Evolutionary conservation across 495 filamentous ascomycete species (phyloP), one percentile per base, ranked within the genome.

Genomic region (Aspergillus carlsbadensis): DNA sequence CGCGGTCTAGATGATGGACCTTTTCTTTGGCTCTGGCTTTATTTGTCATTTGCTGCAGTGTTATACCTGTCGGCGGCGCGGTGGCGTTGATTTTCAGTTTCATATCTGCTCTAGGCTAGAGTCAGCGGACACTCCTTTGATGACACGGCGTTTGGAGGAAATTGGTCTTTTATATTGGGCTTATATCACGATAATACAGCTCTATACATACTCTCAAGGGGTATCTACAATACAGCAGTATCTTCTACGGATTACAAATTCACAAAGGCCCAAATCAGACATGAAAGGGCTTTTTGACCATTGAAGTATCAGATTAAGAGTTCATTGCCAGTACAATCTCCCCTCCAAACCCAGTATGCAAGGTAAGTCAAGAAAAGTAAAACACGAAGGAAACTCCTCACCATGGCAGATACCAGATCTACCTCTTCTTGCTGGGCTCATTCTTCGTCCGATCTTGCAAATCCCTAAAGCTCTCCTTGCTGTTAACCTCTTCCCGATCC

Each of bases 401-500:
- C n/a, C 47, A 21, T 17, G 15, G 31, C 14, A 44, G 20, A 47
- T 29, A 35, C 36, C 29, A 53, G 34, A 51, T 49, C 24, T 41
- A 42, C 51, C 41, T 54, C 50, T 46, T 54, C 46, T 64, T 54
- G 22, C 59, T 56, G 29, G 45, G 24, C 41, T 67, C 31, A 29
- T 71, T 47, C 15, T 78, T 77, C 6, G 75, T 75, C 65, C 76
- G 71, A 56, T 83, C 62, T 72, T 87, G 78, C 65, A 87, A 55
- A 49, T 80, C 64, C 47, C 70, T 50, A 41, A 86, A 81, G 42
- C 71, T 66, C 13, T 76, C 68, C 20, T 70, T 63, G 0, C 72
- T 64, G 3, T 77, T 68, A 21, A 79, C 65, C 48, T 88, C 84
- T 21, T 71, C 76, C 39, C 85, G 76, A 64, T 88, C 82, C 6